These are phyloP conservation scores for Papiliotrema terrestris DNA, from an alignment of 1,284 basidiomycete species.

Conservation along the genomic window DNA sequence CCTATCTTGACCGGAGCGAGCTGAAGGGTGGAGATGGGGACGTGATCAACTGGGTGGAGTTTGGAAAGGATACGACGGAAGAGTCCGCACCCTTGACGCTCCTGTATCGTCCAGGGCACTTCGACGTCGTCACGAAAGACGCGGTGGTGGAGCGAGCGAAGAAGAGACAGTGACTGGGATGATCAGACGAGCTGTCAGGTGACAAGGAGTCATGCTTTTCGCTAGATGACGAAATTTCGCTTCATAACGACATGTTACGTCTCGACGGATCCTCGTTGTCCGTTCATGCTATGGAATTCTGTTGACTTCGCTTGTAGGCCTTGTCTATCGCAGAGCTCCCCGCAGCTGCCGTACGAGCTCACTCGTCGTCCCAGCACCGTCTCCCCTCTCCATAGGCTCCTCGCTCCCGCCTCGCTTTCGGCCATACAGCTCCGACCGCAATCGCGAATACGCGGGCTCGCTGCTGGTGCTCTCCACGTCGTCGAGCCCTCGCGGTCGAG, in stretches of 20 bases:
- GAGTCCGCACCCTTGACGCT: constrained; percentile 52
- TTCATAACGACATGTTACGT: neutral
- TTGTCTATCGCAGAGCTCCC: neutral
- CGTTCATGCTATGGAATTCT: no score
- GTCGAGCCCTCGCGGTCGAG: neutral
- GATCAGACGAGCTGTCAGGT: no score
- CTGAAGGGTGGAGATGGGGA: constrained; percentile 24
- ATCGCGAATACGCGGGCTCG: constrained; percentile 38
- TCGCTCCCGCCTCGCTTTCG: constrained; percentile 22
- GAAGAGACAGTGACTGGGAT: neutral
- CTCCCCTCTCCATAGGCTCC: constrained; percentile 11
- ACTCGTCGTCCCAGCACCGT: neutral
- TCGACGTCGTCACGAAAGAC: constrained; percentile 60
- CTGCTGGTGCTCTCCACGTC: constrained; percentile 19
- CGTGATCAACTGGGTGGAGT: constrained; percentile 60
- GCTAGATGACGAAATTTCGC: neutral
- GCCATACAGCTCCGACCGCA: constrained; percentile 28
- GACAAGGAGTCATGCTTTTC: no score
- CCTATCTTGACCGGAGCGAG: constrained; percentile 68
- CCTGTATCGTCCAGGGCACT: constrained; percentile 75
- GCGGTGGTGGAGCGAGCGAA: neutral
- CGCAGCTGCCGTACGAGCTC: constrained; percentile 2
- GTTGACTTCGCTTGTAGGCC: no score
- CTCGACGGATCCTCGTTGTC: no score
- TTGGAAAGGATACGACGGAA: constrained; percentile 55